Base-by-base conservation (phyloP, 768 basidiomycete genomes). In the Suillus spraguei region DNA sequence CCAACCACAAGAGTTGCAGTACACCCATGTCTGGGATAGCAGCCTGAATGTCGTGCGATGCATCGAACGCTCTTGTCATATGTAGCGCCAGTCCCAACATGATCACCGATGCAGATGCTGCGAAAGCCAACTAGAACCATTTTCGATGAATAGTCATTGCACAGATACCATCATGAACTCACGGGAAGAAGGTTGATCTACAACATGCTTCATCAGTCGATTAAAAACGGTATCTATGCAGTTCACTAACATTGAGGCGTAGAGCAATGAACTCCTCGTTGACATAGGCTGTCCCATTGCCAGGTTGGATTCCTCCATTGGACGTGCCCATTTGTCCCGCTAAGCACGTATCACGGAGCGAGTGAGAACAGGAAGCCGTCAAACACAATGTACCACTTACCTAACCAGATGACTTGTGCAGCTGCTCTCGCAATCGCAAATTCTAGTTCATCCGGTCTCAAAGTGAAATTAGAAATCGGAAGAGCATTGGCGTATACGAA, bases 401-500 rank as follows among this genome's bases (percentile, higher is more conserved):
- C 61, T 8, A 46, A 32, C 66, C 66, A 67, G 16, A 55, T 20
- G 41, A 67, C 14, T 28, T 46, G 42, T 22, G 66, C 66, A 10
- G 59, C 50, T 33, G 63, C 22, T 32, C 16, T 22, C 13, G 67
- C 64, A 22, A 65, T 20, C 1, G 61, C 66, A 28, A 63, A 50
- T 60, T 68, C 67, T n/a, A 68, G 24, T 22, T 64, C 11, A 47
- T 62, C 46, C 33, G 64, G 67, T 17, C 24, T 49, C 22, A 64
- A 4, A 10, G 42, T n/a, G 33, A 35, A 28, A 63, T 35, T 24
- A 10, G 66, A 33, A 22, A 33, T 13, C 6, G 17, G 39, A 35
- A 0, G 22, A 52, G 50, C 55, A 22, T 20, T 39, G 54, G n/a
- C 47, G 46, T 36, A 35, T 36, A 11, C 0, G 32, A 2, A 59